These are phyloP conservation scores for Calonectria montana DNA, from an alignment of 2,329 filamentous ascomycete genomes.

Conservation along the genomic window DNA sequence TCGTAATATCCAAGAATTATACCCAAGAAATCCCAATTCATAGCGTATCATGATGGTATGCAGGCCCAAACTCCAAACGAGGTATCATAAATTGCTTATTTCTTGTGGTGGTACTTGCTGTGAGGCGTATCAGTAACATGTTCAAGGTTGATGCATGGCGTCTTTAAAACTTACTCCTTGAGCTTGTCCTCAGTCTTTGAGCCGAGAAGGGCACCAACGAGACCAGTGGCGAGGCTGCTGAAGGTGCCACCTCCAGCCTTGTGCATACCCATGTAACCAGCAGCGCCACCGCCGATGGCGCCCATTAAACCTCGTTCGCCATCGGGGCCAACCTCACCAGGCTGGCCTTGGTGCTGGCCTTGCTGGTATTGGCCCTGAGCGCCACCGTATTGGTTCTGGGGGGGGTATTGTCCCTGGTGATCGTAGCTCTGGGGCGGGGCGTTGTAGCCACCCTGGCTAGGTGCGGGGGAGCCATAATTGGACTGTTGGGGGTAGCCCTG, in stretches of 20 bases:
- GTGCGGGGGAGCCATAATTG: conserved; percentile 38
- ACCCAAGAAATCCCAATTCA: not conserved
- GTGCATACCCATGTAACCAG: conserved; percentile 65
- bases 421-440: conserved; percentile 34
- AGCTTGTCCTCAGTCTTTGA: conserved; percentile 59
- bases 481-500: conserved; percentile 38
- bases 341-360: conserved; percentile 39
- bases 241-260: conserved; percentile 64
- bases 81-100: conserved; percentile 31
- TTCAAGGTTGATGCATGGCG: not conserved
- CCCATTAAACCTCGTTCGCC: conserved; percentile 65
- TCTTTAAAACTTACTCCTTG: conserved; percentile 40
- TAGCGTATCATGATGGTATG: not conserved
- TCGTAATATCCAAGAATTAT: not conserved
- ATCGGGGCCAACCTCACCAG: conserved; percentile 47
- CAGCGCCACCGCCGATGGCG: conserved; percentile 64
- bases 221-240: conserved; percentile 63
- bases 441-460: conserved; percentile 37
- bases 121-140: conserved; percentile 39
- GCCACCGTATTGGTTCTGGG: conserved; percentile 41
- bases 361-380: conserved; percentile 39
- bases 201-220: conserved; percentile 60
- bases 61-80: not conserved
- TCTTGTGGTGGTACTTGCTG: conserved; percentile 44
- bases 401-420: conserved; percentile 33